Evolutionary conservation across 2,329 filamentous ascomycete species (phyloP).

Genomic region (Alternaria longipes): DNA sequence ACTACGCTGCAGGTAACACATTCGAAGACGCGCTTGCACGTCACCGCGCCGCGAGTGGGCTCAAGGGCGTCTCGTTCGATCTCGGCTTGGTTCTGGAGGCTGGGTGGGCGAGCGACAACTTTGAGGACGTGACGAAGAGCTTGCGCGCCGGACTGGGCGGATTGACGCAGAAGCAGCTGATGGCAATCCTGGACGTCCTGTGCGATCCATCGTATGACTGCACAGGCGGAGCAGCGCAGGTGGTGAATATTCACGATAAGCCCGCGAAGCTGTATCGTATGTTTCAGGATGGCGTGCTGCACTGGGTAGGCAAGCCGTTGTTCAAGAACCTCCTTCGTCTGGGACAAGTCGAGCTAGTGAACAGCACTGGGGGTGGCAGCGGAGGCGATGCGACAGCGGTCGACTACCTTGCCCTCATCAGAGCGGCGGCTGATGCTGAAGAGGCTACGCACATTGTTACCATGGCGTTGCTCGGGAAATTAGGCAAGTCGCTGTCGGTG

Average conservation of each 20-base stretch:
- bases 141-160: slow-evolving; percentile 15
- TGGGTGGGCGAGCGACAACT: slow-evolving; percentile 16
- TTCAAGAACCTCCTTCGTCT: slow-evolving; percentile 17
- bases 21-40: slow-evolving; percentile 17
- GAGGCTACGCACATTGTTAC: slow-evolving; percentile 17
- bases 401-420: slow-evolving; percentile 17
- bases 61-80: slow-evolving; percentile 17
- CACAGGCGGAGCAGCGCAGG: slow-evolving; percentile 3
- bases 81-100: slow-evolving; percentile 12
- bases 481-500: slow-evolving; percentile 16
- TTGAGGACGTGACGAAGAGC: slow-evolving; percentile 15
- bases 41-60: slow-evolving; percentile 11
- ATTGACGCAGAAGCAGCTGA: slow-evolving; percentile 15
- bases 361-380: slow-evolving; percentile 8
- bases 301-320: slow-evolving; percentile 15
- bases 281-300: slow-evolving; percentile 15
- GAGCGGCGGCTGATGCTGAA: slow-evolving; percentile 8
- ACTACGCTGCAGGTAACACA: slow-evolving; percentile 32
- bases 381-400: slow-evolving; percentile 5
- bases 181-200: slow-evolving; percentile 15
- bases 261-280: slow-evolving; percentile 16
- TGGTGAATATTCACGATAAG: slow-evolving; percentile 16
- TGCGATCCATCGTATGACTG: slow-evolving; percentile 15
- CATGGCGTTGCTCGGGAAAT: slow-evolving; percentile 10
- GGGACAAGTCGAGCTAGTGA: slow-evolving; percentile 16